Evolutionary conservation across 2,329 filamentous ascomycete species (phyloP).

Genomic region (Metarhizium rileyi): DNA sequence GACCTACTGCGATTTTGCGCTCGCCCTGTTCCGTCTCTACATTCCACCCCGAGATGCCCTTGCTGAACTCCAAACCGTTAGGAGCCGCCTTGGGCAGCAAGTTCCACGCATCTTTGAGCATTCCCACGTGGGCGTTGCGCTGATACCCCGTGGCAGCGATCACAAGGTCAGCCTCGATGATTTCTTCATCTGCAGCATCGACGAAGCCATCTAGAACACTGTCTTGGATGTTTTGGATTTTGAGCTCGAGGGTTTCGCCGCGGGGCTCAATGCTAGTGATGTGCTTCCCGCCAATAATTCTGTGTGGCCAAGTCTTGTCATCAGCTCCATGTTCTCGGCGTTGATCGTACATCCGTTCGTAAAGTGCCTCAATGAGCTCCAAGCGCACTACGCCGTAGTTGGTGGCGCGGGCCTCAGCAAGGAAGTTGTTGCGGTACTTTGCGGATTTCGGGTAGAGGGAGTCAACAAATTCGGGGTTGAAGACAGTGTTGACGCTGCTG

Average conservation of each 20-base stretch:
- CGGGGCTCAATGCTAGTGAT: conserved; percentile 51
- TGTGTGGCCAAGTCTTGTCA: conserved; percentile 69
- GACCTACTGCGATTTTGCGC: conserved; percentile 53
- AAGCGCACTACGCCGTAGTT: conserved; percentile 94
- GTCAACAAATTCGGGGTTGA: conserved; percentile 81
- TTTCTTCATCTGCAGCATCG: conserved; percentile 38
- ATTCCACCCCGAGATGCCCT: conserved; percentile 31
- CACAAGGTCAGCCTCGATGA: conserved; percentile 67
- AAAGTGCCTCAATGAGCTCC: conserved; percentile 81
- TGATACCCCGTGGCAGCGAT: conserved; percentile 84
- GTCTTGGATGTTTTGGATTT: conserved; percentile 38
- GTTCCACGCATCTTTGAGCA: conserved; percentile 57
- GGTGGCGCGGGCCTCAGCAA: conserved; percentile 68
- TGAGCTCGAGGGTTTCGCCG: conserved; percentile 45
- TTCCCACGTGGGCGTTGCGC: conserved; percentile 65
- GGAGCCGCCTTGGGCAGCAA: conserved; percentile 50
- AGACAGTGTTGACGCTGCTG: conserved; percentile 81
- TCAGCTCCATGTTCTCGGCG: conserved; percentile 58
- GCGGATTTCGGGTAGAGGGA: conserved; percentile 60
- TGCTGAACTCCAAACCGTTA: conserved; percentile 18
- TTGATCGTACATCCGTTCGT: conserved; percentile 81
- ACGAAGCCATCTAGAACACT: conserved; percentile 31
- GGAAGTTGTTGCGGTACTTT: conserved; percentile 46
- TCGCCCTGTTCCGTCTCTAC: conserved; percentile 27
- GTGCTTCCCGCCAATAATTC: conserved; percentile 61